Evolutionary conservation across 306 rosid species (phyloP).

Genomic region (Parietaria judaica): DNA sequence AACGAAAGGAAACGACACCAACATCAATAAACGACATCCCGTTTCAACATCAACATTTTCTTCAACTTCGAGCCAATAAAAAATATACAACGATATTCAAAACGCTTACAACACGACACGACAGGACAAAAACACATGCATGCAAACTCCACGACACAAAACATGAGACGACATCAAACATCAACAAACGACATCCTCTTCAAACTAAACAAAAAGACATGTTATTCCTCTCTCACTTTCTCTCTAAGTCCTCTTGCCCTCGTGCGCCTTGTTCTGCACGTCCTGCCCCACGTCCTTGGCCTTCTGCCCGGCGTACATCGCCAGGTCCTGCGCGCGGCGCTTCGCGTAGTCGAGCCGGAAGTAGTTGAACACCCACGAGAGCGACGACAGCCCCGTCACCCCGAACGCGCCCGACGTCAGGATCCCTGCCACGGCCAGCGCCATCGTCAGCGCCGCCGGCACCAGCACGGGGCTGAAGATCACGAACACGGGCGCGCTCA

Average conservation of each 20-base stretch:
- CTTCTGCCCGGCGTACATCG: constrained; percentile 60
- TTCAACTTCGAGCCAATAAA: constrained; percentile 3
- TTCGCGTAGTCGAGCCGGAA: constrained; percentile 38
- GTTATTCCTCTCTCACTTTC: not conserved
- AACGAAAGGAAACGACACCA: too few relatives aligned
- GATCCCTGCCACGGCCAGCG: constrained; percentile 40
- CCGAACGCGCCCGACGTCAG: constrained; percentile 51
- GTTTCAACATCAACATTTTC: too few relatives aligned
- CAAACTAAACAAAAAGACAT: not conserved
- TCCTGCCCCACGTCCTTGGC: constrained; percentile 75
- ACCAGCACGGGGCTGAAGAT: constrained; percentile 72
- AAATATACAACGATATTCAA: not conserved
- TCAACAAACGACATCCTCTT: not conserved
- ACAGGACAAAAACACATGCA: not conserved
- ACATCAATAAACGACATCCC: too few relatives aligned
- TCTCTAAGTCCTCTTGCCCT: constrained; percentile 42
- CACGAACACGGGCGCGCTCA: constrained; percentile 49
- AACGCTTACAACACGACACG: not conserved
- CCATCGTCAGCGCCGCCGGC: constrained; percentile 43
- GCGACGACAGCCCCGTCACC: constrained; percentile 47
- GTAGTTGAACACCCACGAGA: constrained; percentile 51
- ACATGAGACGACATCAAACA: not conserved
- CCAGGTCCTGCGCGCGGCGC: constrained; percentile 46
- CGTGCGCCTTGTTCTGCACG: constrained; percentile 52
- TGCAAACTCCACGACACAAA: not conserved